These are phyloP conservation scores for Backusella tuberculispora DNA, from an alignment of 192 early-diverging fungal species.

Conservation along the genomic window DNA sequence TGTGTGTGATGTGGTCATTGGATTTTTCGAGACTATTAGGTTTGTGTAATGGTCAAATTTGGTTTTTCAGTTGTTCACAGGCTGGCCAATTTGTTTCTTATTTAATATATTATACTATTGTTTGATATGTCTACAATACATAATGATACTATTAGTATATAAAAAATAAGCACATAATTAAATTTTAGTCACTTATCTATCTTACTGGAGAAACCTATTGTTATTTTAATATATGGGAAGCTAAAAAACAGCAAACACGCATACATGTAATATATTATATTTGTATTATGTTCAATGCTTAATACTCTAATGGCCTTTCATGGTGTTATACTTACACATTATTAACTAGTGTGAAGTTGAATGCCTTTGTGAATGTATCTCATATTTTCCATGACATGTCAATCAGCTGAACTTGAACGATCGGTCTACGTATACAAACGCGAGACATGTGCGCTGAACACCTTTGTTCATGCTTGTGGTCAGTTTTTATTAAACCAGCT, in stretches of 20 bases:
- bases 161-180: too few relatives aligned
- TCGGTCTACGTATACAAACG: neutral
- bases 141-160: too few relatives aligned
- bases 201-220: too few relatives aligned
- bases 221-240: too few relatives aligned
- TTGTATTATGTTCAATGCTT: neutral
- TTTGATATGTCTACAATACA: neutral
- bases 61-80: neutral
- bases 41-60: conserved; percentile 10
- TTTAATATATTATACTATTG: neutral
- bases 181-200: too few relatives aligned
- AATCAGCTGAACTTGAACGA: neutral
- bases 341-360: neutral
- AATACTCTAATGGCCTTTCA: neutral
- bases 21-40: neutral
- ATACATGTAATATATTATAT: neutral
- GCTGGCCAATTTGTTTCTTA: neutral
- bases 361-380: neutral
- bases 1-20: conserved; percentile 14
- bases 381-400: neutral
- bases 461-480: neutral
- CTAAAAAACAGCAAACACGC: too few relatives aligned
- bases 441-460: neutral
- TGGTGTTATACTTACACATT: too few relatives aligned
- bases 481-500: neutral